Evolutionary conservation across 2,329 filamentous ascomycete genomes (phyloP), one percentile per base, ranked within the genome.

Genomic region (Cordyceps cateniannulata): DNA sequence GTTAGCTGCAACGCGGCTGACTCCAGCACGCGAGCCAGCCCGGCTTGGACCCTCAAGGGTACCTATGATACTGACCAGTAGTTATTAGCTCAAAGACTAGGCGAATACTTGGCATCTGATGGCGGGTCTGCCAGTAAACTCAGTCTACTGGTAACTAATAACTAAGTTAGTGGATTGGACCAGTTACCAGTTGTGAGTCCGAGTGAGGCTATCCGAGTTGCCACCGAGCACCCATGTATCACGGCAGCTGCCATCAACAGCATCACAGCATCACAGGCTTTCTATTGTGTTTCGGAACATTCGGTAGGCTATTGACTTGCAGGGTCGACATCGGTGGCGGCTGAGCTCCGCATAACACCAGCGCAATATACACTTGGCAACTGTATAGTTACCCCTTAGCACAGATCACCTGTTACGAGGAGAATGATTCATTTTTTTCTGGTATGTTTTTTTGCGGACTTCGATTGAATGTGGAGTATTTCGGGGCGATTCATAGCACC

Each of bases 401-500:
- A 25, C 50, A 40, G 8, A 42, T 53, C 22, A 32, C 20, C 20
- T 20, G 14, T 14, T 22, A 10, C n/a, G 12, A 12, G 3, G n/a
- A 24, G 27, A 48, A 48, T 56, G 53, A 56, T 35, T 48, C 44
- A 27, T n/a, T 2, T 35, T 14, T 35, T 35, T 35, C 14, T 12
- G 10, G 9, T 2, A 3, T 32, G 9, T 32, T 32, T 7, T 47
- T 48, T 38, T 56, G 53, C 53, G 27, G 42, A 56, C 53, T 35
- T 56, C 14, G 40, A 55, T 45, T 27, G 7, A 16, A 10, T 25
- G 44, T 56, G 53, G 53, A 47, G 53, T 25, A 24, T 16, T 32
- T 53, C 53, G 29, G 53, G 53, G 44, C 53, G 29, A 56, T 48
- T 35, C 14, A 56, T 56, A 56, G 25, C 27, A 48, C 20, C 35